Evolutionary conservation across 495 filamentous ascomycete species (phyloP).

Genomic region (Pyrenula massariospora): DNA sequence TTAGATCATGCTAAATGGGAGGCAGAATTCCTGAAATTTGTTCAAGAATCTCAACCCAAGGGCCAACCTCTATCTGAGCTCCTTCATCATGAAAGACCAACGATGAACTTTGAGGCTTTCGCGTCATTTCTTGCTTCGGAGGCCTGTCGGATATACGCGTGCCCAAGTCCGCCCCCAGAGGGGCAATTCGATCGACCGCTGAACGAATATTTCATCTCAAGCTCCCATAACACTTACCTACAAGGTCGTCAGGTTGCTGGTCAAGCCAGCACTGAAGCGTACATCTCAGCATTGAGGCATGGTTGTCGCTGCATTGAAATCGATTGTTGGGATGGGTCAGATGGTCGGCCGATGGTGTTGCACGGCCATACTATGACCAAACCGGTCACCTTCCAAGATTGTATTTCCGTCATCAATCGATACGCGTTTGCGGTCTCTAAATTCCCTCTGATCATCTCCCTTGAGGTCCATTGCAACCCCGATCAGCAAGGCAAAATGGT

Average conservation of each 20-base stretch:
- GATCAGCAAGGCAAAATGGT: constrained; percentile 83
- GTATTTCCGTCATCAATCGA: constrained; percentile 82
- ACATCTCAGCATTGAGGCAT: constrained; percentile 76
- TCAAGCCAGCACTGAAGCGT: constrained; percentile 83
- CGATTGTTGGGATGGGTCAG: constrained; percentile 91
- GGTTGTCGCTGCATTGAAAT: constrained; percentile 94
- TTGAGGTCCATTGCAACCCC: constrained; percentile 85
- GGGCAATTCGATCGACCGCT: constrained; percentile 66
- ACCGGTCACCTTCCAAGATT: constrained; percentile 75
- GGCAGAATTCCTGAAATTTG: constrained; percentile 59
- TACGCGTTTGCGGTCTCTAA: constrained; percentile 76
- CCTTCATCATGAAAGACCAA: constrained; percentile 27
- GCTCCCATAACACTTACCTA: constrained; percentile 96
- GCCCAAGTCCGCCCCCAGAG: constrained; percentile 32
- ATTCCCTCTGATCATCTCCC: constrained; percentile 84
- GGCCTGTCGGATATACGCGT: constrained; percentile 48
- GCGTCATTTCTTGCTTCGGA: constrained; percentile 64
- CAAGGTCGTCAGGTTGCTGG: constrained; percentile 81
- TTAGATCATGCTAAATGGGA: constrained; percentile 55
- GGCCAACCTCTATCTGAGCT: constrained; percentile 25
- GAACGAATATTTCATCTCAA: constrained; percentile 97
- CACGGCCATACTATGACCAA: constrained; percentile 86
- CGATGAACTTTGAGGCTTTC: constrained; percentile 66
- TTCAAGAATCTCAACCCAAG: constrained; percentile 49
- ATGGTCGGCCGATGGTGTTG: constrained; percentile 75